These are phyloP conservation scores for Dactylellina cionopaga DNA, from an alignment of 2,329 filamentous ascomycete genomes.

Conservation along the genomic window DNA sequence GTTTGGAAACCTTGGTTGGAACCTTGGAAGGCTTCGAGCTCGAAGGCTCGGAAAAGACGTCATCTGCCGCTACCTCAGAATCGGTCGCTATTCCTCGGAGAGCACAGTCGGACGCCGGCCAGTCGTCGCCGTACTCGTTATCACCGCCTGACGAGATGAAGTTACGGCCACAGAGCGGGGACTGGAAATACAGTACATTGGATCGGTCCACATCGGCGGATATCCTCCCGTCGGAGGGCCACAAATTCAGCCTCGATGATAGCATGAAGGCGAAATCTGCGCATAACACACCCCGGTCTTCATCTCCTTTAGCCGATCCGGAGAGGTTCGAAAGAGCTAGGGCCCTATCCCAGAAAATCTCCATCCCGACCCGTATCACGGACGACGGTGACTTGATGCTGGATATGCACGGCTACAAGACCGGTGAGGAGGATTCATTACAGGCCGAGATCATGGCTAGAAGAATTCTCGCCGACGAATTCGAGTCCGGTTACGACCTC, in stretches of 20 bases:
- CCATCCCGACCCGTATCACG: conserved; percentile 88
- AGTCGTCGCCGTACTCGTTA: conserved; percentile 60
- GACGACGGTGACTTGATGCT: conserved; percentile 94
- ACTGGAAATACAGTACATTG: conserved; percentile 57
- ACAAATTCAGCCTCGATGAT: conserved; percentile 58
- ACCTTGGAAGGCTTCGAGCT: conserved; percentile 66
- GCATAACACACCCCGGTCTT: conserved; percentile 65
- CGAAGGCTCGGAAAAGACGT: conserved; percentile 54
- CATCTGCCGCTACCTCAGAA: conserved; percentile 54
- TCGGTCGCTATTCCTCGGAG: conserved; percentile 57
- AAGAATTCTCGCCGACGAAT: conserved; percentile 89
- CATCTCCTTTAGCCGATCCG: conserved; percentile 74
- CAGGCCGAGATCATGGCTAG: conserved; percentile 92
- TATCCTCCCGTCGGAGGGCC: conserved; percentile 62
- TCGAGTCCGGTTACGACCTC: conserved; percentile 95
- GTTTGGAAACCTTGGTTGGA: conserved; percentile 61
- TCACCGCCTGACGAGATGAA: conserved; percentile 59
- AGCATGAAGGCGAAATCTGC: conserved; percentile 53
- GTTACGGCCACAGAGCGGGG: conserved; percentile 58
- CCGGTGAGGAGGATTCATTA: conserved; percentile 89
- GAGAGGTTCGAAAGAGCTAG: conserved; percentile 84
- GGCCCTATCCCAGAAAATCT: conserved; percentile 85
- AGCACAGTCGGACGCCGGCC: conserved; percentile 64
- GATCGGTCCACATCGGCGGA: conserved; percentile 68
- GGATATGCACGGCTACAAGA: conserved; percentile 97